These are phyloP conservation scores for Tephrocybe sp. DNA, from an alignment of 768 basidiomycete species.

Conservation along the genomic window DNA sequence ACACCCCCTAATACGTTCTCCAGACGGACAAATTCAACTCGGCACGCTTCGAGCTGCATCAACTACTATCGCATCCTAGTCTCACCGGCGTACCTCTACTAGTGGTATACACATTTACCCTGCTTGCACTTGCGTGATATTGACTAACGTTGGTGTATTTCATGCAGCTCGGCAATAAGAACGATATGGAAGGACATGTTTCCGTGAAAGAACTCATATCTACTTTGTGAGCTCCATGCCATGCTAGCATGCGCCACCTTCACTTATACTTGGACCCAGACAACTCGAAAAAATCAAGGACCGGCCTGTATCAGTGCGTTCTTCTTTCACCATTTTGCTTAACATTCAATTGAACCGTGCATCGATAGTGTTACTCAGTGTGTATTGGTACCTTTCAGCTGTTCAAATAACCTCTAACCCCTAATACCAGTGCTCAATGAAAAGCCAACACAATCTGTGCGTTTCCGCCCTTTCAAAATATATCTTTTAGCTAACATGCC, in stretches of 20 bases:
- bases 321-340: background rate
- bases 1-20: background rate
- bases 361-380: slow-evolving; percentile 75
- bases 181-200: slow-evolving; percentile 77
- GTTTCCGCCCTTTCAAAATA: slow-evolving; percentile 26
- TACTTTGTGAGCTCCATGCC: slow-evolving; percentile 53
- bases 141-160: background rate
- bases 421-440: slow-evolving; percentile 83
- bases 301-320: slow-evolving; percentile 82
- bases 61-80: slow-evolving; percentile 65
- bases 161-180: slow-evolving; percentile 86
- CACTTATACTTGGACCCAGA: slow-evolving; percentile 32
- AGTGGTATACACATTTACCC: slow-evolving; percentile 59
- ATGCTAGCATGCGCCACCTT: background rate
- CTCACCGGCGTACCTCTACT: slow-evolving; percentile 76
- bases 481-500: background rate
- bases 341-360: slow-evolving; percentile 1
- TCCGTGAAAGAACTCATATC: slow-evolving; percentile 83
- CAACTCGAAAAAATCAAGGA: slow-evolving; percentile 80
- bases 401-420: background rate
- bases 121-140: background rate
- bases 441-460: slow-evolving; percentile 90
- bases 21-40: slow-evolving; percentile 83
- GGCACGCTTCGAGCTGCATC: slow-evolving; percentile 82
- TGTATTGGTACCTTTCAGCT: slow-evolving; percentile 23